Base-by-base conservation (phyloP, 2,329 filamentous ascomycete genomes). In the Fusarium sp. region DNA sequence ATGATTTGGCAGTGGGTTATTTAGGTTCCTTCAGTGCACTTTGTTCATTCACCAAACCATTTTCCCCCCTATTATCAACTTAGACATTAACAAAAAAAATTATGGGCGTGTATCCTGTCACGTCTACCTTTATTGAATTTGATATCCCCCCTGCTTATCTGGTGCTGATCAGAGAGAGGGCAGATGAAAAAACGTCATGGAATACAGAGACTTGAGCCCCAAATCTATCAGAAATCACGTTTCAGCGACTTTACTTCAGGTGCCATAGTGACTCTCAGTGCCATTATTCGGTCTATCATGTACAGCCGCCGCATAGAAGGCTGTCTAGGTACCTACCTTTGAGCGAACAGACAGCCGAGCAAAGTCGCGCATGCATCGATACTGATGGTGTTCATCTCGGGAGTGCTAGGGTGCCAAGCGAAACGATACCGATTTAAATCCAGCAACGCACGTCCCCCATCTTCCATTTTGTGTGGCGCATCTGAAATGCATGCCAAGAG, bases 341-440 rank as follows among this genome's bases (percentile, higher is more conserved):
- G 39, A 41, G 38, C 58, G 50, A 72, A 63, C 45, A 55, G 50
- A 48, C 44, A 62, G 41, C 36, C 35, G 39, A 57, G 32, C 60
- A 72, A 74, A 74, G 71, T 74, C 71, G 71, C 71, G 69, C 69
- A 73, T 67, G 65, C 65, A 68, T 55, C 42, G 50, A 57, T 53
- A 41, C 48, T 58, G 57, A 53, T 60, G 62, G 72, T 75, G 73
- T 66, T 73, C 69, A 75, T 75, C 72, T 73, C 62, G 63, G 65
- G 44, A 50, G 35, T 38, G 50, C 50, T 54, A 54, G 26, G 67
- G 53, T 73, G 66, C 70, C 73, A 74, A 72, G 73, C 66, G 67
- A 75, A 74, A 75, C 73, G 72, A 63, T 50, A 59, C 69, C 70
- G 70, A 75, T 74, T 74, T 63, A 69, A 74, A 68, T 51, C 70